Evolutionary conservation across 805 yeast genomes (phyloP).

Genomic region (Ogataea parapolymorpha): DNA sequence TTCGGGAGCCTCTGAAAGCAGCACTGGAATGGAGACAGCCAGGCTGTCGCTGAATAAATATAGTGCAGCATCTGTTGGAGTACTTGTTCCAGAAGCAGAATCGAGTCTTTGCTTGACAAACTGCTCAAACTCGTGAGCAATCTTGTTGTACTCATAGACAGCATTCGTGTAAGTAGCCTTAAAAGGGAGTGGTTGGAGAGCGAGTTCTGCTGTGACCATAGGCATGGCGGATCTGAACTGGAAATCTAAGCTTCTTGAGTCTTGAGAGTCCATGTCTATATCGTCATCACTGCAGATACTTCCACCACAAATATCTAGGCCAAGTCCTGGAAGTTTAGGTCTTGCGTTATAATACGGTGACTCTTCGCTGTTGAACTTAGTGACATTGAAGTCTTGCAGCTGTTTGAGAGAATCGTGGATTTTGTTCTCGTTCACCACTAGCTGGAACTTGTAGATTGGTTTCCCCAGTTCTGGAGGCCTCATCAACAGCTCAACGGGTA

Average conservation of each 20-base stretch:
- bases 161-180: conserved; percentile 28
- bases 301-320: not conserved
- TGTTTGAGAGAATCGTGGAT: conserved; percentile 14
- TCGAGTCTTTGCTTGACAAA: conserved; percentile 29
- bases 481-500: conserved; percentile 44
- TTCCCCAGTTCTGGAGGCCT: conserved; percentile 23
- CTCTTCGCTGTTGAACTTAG: conserved; percentile 11
- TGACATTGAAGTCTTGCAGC: conserved; percentile 17
- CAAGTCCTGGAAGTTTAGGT: conserved; percentile 24
- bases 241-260: conserved; percentile 9
- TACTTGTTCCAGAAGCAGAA: conserved; percentile 2
- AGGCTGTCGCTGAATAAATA: conserved; percentile 11
- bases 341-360: conserved; percentile 6
- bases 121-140: conserved; percentile 45
- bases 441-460: conserved; percentile 25
- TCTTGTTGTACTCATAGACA: conserved; percentile 48
- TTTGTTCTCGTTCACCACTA: conserved; percentile 26
- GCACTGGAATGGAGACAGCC: conserved; percentile 29
- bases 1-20: conserved; percentile 34
- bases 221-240: conserved; percentile 6
- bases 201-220: conserved; percentile 5
- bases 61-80: conserved; percentile 3
- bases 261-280: conserved; percentile 1
- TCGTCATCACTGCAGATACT: conserved; percentile 4
- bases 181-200: conserved; percentile 3